phyloP scores from a whole-genome alignment of 495 filamentous ascomycete species.

The Penicillium fimorum region DNA sequence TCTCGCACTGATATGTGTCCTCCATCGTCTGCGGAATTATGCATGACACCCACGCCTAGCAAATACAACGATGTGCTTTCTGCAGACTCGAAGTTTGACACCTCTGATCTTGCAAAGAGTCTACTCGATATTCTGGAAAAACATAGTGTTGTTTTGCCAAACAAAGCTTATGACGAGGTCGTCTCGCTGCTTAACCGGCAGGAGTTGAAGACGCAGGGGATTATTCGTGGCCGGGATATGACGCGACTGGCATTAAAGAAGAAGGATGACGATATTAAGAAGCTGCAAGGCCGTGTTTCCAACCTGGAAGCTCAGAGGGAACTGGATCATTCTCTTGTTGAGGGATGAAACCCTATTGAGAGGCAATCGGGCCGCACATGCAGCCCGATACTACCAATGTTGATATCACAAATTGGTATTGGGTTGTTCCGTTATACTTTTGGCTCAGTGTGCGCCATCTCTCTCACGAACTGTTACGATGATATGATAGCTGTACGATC shows the following conservation, averaged over 20 bases:
- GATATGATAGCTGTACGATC: neutral
- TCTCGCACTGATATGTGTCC: constrained; percentile 22
- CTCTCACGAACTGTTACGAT: constrained; percentile 7
- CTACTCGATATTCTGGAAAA: constrained; percentile 51
- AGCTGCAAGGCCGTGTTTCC: constrained; percentile 45
- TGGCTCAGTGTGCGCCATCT: neutral
- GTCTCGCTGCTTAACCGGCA: constrained; percentile 53
- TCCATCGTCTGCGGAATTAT: constrained; percentile 35
- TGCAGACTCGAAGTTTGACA: constrained; percentile 25
- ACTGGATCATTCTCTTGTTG: constrained; percentile 46
- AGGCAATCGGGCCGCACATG: too few species aligned
- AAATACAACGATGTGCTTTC: constrained; percentile 42
- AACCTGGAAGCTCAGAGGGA: constrained; percentile 32
- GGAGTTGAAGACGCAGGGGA: constrained; percentile 54
- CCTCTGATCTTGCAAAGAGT: constrained; percentile 51
- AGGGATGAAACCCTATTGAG: constrained; percentile 1
- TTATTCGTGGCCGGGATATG: constrained; percentile 61
- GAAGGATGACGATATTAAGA: constrained; percentile 61
- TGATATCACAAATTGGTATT: neutral
- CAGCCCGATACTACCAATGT: too few species aligned
- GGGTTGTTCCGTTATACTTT: too few species aligned
- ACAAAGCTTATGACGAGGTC: constrained; percentile 40
- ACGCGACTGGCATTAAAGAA: constrained; percentile 57
- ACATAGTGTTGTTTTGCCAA: constrained; percentile 44
- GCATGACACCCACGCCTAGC: constrained; percentile 50